Evolutionary conservation across 495 filamentous ascomycete genomes (phyloP).

Genomic region (Xylaria sp.): DNA sequence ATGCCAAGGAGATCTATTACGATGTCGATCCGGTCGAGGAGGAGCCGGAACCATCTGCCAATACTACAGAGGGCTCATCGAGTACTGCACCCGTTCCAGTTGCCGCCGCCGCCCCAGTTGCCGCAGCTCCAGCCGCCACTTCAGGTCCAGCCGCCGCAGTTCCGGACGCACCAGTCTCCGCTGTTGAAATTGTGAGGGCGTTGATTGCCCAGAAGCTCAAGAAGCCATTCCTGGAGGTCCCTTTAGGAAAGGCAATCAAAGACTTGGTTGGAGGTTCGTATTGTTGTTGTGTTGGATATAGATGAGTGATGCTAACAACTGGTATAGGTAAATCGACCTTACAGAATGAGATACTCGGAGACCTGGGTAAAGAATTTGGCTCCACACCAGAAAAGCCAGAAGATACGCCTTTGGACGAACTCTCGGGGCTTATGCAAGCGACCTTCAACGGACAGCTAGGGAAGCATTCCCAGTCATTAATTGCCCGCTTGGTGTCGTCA

Average conservation of each 20-base stretch:
- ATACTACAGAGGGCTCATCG: slow-evolving; percentile 50
- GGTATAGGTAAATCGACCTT: slow-evolving; percentile 89
- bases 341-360: slow-evolving; percentile 94
- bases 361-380: slow-evolving; percentile 97
- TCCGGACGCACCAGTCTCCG: slow-evolving; percentile 83
- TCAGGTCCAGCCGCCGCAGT: slow-evolving; percentile 90
- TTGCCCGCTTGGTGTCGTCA: slow-evolving; percentile 93
- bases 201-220: slow-evolving; percentile 99
- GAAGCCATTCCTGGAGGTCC: slow-evolving; percentile 88
- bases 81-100: slow-evolving; percentile 57
- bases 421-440: slow-evolving; percentile 93
- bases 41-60: slow-evolving; percentile 69
- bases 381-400: slow-evolving; percentile 98
- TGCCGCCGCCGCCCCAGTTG: slow-evolving; percentile 58
- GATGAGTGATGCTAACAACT: slow-evolving; percentile 21
- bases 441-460: slow-evolving; percentile 98
- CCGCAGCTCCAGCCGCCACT: slow-evolving; percentile 68
- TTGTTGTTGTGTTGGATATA: neutral
- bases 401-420: slow-evolving; percentile 94
- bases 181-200: slow-evolving; percentile 86
- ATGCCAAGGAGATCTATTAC: slow-evolving; percentile 99
- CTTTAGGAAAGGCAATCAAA: slow-evolving; percentile 96
- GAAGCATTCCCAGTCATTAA: slow-evolving; percentile 92
- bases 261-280: slow-evolving; percentile 94
- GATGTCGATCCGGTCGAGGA: slow-evolving; percentile 96